Base-by-base conservation (phyloP, 2,329 filamentous ascomycete genomes). In the Phoma sp. region DNA sequence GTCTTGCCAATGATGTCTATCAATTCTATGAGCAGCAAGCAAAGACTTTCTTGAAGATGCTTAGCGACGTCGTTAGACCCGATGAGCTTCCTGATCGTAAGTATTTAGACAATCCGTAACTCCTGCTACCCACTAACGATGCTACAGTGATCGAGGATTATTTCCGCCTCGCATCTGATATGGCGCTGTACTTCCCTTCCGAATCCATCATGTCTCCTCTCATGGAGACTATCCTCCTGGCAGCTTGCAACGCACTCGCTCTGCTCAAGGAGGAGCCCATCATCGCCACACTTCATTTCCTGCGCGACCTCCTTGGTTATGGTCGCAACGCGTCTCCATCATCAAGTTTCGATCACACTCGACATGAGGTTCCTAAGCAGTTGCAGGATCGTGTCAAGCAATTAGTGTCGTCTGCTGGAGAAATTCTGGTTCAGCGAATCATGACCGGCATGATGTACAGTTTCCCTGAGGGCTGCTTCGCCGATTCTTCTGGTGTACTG, bases 381-480 rank as follows among this genome's bases (percentile, higher is more conserved):
- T 83, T 96, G 23, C 88, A 86, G 62, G 80, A 82, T 30, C 83
- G 88, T 7, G 89, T 98, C 54, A 90, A 89, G 73, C 82, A 85
- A 56, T 82, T 97, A 47, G 78, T 96, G 23, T 61, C 82, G 2
- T 78, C 81, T 1, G 86, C 92, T 60, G 92, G 95, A 33, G 88
- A 91, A 67, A 79, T 86, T 51, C 81, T 99, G 25, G 88, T 95
- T 7, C 93, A 96, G 76, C 89, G 93, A 60, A 88, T 96, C 53
- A 83, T 99, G 79, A 95, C 93, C 1, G 95, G 95, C 56, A 96
- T 99, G 93, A 98, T 99, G 93, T 97, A 97, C 73, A 96, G 89
- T 0, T 99, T 99, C 78, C 96, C 95, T 0, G 86, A 90, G 38
- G 95, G 98, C 74, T 97, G 93, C 77, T 96, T 98, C 70, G 88